These are phyloP conservation scores for Tagetes patula DNA, from an alignment of 129 eudicot genomes.

Conservation along the genomic window DNA sequence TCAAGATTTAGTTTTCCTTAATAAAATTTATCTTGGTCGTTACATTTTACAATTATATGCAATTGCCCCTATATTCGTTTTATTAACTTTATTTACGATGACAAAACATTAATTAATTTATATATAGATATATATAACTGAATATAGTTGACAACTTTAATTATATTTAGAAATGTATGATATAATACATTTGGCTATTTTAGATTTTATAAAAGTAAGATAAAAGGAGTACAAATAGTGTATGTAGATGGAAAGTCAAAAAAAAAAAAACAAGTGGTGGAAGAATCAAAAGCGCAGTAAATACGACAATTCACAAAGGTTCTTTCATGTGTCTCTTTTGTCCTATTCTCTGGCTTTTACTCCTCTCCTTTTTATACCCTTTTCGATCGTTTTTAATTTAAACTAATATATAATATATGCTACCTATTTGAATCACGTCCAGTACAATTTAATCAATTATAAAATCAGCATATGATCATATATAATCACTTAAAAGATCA, in stretches of 20 bases:
- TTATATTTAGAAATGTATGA: no score
- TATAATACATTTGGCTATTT: not conserved
- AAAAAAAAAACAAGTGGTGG: slow-evolving; percentile 19
- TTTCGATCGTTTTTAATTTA: not conserved
- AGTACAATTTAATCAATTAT: not conserved
- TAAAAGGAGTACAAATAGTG: not conserved
- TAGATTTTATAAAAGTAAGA: no score
- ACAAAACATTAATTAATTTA: no score
- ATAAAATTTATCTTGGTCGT: no score
- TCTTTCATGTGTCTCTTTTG: slow-evolving; percentile 35
- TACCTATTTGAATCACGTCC: not conserved
- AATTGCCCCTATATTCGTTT: no score
- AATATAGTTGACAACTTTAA: no score
- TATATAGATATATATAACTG: no score
- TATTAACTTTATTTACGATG: no score
- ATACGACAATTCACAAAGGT: slow-evolving; percentile 38
- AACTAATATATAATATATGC: not conserved
- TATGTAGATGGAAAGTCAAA: slow-evolving; percentile 24
- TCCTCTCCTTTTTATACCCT: slow-evolving; percentile 22
- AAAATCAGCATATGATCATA: no score
- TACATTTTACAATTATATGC: no score
- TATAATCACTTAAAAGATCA: no score
- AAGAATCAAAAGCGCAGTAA: slow-evolving; percentile 34
- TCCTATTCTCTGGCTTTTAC: slow-evolving; percentile 31
- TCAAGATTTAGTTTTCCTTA: no score